phyloP scores from a whole-genome alignment of 805 yeast genomes.

The Ogataea siamensis region DNA sequence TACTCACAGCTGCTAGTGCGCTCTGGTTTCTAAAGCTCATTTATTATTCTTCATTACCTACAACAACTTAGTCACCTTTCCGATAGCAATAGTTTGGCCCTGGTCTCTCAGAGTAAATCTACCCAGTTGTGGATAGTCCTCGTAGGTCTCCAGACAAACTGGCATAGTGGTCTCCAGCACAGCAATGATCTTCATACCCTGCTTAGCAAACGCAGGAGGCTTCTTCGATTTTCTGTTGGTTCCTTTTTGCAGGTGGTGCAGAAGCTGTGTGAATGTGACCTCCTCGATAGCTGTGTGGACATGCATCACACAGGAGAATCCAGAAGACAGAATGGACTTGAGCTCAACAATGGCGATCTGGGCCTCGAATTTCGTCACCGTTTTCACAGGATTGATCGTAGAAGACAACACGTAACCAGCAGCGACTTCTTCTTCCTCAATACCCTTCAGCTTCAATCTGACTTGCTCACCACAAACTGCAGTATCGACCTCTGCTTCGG shows the following conservation, averaged over 20 bases:
- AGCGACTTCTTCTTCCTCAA: slow-evolving; percentile 94
- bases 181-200: slow-evolving; percentile 98
- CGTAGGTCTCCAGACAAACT: slow-evolving; percentile 90
- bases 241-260: slow-evolving; percentile 94
- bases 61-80: slow-evolving; percentile 89
- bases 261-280: slow-evolving; percentile 72
- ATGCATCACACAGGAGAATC: slow-evolving; percentile 98
- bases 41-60: slow-evolving; percentile 31
- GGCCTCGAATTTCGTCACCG: slow-evolving; percentile 89
- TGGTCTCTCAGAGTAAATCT: slow-evolving; percentile 98
- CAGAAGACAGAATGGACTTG: slow-evolving; percentile 90
- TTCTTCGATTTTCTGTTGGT: slow-evolving; percentile 95
- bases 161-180: slow-evolving; percentile 81
- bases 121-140: slow-evolving; percentile 93
- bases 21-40: too few species aligned
- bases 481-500: slow-evolving; percentile 87
- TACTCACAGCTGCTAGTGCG: too few species aligned
- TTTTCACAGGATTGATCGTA: slow-evolving; percentile 81
- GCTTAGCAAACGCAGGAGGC: slow-evolving; percentile 97
- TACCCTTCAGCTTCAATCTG: slow-evolving; percentile 86
- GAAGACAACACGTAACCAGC: slow-evolving; percentile 92
- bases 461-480: slow-evolving; percentile 98
- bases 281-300: slow-evolving; percentile 98
- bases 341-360: slow-evolving; percentile 96
- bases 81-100: slow-evolving; percentile 97